phyloP scores from a whole-genome alignment of 495 filamentous ascomycete species.

The Hypoxylon trugodes region DNA sequence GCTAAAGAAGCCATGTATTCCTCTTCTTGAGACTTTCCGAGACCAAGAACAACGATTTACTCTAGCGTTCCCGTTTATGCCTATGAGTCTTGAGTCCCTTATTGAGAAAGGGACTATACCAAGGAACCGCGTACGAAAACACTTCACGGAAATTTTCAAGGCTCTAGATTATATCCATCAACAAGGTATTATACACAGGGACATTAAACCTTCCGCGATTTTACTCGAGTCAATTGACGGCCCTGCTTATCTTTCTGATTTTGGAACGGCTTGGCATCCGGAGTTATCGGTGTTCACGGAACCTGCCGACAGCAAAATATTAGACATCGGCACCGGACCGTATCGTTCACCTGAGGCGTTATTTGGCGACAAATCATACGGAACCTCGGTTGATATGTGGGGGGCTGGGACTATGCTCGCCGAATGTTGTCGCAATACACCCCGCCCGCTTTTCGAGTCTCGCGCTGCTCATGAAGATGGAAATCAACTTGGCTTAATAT shows the following conservation, averaged over 20 bases:
- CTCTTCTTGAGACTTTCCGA: slow-evolving; percentile 72
- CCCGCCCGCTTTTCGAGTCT: slow-evolving; percentile 75
- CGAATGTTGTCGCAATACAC: slow-evolving; percentile 64
- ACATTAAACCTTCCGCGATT: slow-evolving; percentile 93
- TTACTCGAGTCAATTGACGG: slow-evolving; percentile 73
- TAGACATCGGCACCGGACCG: slow-evolving; percentile 90
- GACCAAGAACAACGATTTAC: slow-evolving; percentile 75
- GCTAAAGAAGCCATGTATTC: slow-evolving; percentile 62
- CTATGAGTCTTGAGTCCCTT: slow-evolving; percentile 71
- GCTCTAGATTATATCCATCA: slow-evolving; percentile 77
- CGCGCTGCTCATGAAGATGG: slow-evolving; percentile 77
- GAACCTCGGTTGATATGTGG: slow-evolving; percentile 82
- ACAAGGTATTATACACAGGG: slow-evolving; percentile 84
- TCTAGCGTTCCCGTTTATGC: slow-evolving; percentile 85
- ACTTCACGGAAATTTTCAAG: slow-evolving; percentile 72
- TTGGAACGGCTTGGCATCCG: slow-evolving; percentile 88
- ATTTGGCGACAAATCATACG: slow-evolving; percentile 83
- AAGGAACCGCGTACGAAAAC: slow-evolving; percentile 46
- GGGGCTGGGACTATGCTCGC: slow-evolving; percentile 85
- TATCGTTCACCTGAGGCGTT: slow-evolving; percentile 92
- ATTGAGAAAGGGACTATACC: slow-evolving; percentile 52
- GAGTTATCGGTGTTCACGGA: slow-evolving; percentile 66
- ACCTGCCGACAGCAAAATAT: slow-evolving; percentile 73
- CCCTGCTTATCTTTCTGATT: slow-evolving; percentile 83
- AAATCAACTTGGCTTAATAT: slow-evolving; percentile 88